Evolutionary conservation across 768 basidiomycete genomes (phyloP).

Genomic region (Mycena pura): DNA sequence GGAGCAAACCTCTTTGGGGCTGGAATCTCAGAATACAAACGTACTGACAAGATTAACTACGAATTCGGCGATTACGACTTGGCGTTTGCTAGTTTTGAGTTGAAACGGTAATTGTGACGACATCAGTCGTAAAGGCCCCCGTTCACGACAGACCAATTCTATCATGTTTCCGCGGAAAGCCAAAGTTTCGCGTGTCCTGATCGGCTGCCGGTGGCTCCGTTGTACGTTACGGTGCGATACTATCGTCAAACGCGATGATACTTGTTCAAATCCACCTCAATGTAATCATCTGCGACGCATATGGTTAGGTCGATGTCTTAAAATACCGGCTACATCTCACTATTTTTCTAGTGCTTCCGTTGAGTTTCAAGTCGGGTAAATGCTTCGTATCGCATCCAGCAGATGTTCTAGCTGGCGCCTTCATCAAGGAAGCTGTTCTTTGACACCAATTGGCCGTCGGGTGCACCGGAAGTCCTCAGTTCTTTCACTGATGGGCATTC

Average conservation of each 20-base stretch:
- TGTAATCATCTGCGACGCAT: too few relatives aligned
- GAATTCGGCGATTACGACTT: constrained; percentile 94
- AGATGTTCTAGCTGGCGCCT: too few relatives aligned
- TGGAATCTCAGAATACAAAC: constrained; percentile 54
- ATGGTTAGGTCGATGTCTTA: constrained; percentile 17
- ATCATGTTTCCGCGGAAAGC: constrained; percentile 15
- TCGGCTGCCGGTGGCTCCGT: too few relatives aligned
- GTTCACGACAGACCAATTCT: not conserved
- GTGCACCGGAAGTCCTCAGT: not conserved
- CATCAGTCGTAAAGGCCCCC: not conserved
- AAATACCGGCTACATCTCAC: too few relatives aligned
- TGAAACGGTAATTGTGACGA: constrained; percentile 34
- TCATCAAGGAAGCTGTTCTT: not conserved
- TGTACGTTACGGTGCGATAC: too few relatives aligned
- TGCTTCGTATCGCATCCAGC: too few relatives aligned
- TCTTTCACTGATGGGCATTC: constrained; percentile 16
- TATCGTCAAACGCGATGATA: too few relatives aligned
- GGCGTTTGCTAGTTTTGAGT: constrained; percentile 88
- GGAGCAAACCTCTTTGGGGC: constrained; percentile 2
- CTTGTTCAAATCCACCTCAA: too few relatives aligned
- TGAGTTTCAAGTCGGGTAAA: too few relatives aligned
- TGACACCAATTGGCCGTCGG: not conserved
- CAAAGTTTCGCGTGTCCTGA: constrained; percentile 1
- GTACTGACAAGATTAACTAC: constrained; percentile 98
- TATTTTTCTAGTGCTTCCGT: too few relatives aligned